A percentile compares a stretch with the other conserved stretches of the same genome.
Evolutionary conservation across 306 rosid species (phyloP).

Genomic region (Cucumis cinereus): DNA sequence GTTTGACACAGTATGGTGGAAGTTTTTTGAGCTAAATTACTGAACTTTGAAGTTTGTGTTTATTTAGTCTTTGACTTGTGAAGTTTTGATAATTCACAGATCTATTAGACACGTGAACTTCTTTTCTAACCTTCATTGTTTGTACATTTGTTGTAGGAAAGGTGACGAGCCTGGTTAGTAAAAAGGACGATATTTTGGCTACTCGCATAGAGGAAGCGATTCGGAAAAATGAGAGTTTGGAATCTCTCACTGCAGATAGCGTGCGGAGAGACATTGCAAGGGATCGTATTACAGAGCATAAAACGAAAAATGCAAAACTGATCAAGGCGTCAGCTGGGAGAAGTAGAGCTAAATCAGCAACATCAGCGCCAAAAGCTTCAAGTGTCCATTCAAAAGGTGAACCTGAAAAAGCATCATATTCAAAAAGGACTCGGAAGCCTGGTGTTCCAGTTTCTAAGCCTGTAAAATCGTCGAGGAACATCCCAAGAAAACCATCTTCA

Average conservation of each 20-base stretch:
- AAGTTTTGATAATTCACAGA: too few relatives aligned
- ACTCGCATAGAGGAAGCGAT: conserved; percentile 82
- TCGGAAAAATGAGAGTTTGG: conserved; percentile 83
- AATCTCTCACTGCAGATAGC: conserved; percentile 52
- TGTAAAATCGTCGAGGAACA: conserved; percentile 11
- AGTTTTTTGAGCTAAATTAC: too few relatives aligned
- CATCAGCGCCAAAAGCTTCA: conserved; percentile 9
- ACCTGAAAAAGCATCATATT: conserved; percentile 14
- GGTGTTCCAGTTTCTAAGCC: conserved; percentile 16
- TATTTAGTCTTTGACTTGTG: too few relatives aligned
- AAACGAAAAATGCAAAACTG: conserved; percentile 27
- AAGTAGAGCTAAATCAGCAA: conserved; percentile 12
- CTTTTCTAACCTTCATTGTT: neutral
- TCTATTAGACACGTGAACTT: neutral
- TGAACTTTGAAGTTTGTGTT: too few relatives aligned
- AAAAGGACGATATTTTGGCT: conserved; percentile 49
- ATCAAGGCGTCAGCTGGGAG: conserved; percentile 30
- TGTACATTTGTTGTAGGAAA: conserved; percentile 42
- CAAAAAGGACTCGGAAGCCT: conserved; percentile 23
- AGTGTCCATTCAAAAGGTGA: conserved; percentile 11
- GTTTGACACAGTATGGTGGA: too few relatives aligned
- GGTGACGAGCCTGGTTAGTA: conserved; percentile 83
- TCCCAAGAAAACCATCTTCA: conserved; percentile 28
- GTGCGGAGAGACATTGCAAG: conserved; percentile 55
- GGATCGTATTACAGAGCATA: conserved; percentile 42